Percentiles rank a stretch among this genome's conserved stretches.
These are phyloP conservation scores for Colletotrichum sp. DNA, from an alignment of 2,329 filamentous ascomycete species.

Conservation along the genomic window DNA sequence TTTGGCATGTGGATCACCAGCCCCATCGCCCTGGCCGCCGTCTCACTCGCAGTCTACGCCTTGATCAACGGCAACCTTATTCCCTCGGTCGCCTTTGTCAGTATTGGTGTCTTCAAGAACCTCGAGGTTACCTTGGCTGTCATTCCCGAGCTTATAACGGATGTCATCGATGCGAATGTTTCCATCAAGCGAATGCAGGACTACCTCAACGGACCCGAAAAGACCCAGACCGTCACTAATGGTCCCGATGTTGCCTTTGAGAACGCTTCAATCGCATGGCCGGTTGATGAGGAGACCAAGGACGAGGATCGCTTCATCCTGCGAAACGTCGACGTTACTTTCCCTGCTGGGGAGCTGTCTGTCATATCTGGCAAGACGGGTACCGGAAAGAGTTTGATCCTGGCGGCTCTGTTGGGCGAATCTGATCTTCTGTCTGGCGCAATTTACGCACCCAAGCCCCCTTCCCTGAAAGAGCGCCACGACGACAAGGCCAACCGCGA, in stretches of 20 bases:
- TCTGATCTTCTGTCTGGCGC: slow-evolving; percentile 70
- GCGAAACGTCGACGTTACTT: slow-evolving; percentile 66
- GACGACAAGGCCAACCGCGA: slow-evolving; percentile 65
- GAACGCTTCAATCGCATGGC: slow-evolving; percentile 75
- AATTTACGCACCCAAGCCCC: slow-evolving; percentile 60
- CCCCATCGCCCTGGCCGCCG: slow-evolving; percentile 75
- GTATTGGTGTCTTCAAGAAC: slow-evolving; percentile 75
- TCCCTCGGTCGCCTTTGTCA: slow-evolving; percentile 80
- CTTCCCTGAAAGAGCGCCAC: slow-evolving; percentile 53
- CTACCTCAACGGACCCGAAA: slow-evolving; percentile 73
- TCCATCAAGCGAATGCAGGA: slow-evolving; percentile 74
- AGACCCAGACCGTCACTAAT: slow-evolving; percentile 56
- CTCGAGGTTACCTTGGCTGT: slow-evolving; percentile 74
- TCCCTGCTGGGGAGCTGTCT: slow-evolving; percentile 72
- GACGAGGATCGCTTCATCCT: slow-evolving; percentile 69
- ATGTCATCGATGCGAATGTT: slow-evolving; percentile 74
- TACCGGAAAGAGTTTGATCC: slow-evolving; percentile 76
- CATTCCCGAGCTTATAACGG: slow-evolving; percentile 75
- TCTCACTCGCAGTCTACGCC: slow-evolving; percentile 73
- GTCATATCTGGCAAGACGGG: slow-evolving; percentile 81
- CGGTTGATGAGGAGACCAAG: slow-evolving; percentile 64
- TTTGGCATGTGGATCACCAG: slow-evolving; percentile 75
- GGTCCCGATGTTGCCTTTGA: slow-evolving; percentile 69
- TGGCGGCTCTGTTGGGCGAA: slow-evolving; percentile 78
- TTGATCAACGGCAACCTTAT: slow-evolving; percentile 65